phyloP scores from a whole-genome alignment of 495 filamentous ascomycete genomes.

The Letharia columbiana region DNA sequence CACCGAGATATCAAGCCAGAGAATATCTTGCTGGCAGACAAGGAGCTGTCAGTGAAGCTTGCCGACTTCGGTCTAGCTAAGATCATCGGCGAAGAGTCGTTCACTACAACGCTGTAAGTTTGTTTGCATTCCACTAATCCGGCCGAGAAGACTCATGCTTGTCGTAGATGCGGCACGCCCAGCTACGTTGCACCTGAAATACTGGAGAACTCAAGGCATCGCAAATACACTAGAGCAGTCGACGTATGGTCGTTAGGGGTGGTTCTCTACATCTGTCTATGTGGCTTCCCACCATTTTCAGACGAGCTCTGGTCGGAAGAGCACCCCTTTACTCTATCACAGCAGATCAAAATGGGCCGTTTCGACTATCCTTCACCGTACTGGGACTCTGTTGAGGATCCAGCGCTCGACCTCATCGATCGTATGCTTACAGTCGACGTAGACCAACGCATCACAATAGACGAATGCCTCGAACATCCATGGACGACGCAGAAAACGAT shows the following conservation, averaged over 20 bases:
- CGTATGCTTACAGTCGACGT: conserved; percentile 85
- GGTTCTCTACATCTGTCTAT: conserved; percentile 98
- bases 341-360: conserved; percentile 79
- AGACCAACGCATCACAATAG: conserved; percentile 73
- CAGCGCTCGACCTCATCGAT: conserved; percentile 89
- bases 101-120: conserved; percentile 82
- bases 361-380: conserved; percentile 97
- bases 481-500: conserved; percentile 61
- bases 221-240: conserved; percentile 89
- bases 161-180: conserved; percentile 73
- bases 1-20: conserved; percentile 99
- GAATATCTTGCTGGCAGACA: conserved; percentile 86
- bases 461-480: conserved; percentile 83
- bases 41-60: conserved; percentile 77
- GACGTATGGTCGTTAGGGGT: conserved; percentile 97
- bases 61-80: conserved; percentile 98
- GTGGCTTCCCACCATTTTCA: conserved; percentile 94
- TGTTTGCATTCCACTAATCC: neutral
- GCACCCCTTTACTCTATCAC: conserved; percentile 77
- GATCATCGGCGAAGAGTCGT: conserved; percentile 97
- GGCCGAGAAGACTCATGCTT: conserved; percentile 6
- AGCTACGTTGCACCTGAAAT: conserved; percentile 97
- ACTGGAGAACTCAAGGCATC: conserved; percentile 62
- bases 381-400: conserved; percentile 89
- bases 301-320: conserved; percentile 75